Base-by-base conservation (phyloP, 75 land plant genomes). In the Pinus tabuliformis region DNA sequence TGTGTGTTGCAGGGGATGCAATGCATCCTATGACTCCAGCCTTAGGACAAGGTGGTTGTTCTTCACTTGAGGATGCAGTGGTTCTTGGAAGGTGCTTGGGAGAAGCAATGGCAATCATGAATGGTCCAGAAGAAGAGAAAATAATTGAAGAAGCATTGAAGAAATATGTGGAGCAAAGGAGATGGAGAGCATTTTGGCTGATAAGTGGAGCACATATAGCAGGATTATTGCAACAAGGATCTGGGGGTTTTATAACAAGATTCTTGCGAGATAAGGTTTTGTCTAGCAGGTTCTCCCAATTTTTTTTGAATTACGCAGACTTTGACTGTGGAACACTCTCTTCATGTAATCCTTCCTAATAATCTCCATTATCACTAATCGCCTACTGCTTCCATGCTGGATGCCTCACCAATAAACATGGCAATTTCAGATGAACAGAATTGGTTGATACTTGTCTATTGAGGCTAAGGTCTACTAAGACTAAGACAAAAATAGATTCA, bases 1-100 rank as follows among this genome's bases (percentile, higher is more conserved):
- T 86, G 5, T 87, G 90, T 61, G 82, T 95, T 16, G 62, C 21
- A 5, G 98, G 98, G 3, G 98, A 86, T 80, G 88, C 87, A 52
- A 57, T 84, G 75, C 88, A 86, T 58, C 85, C 86, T 5, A 87
- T 88, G 79, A 83, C 83, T n/a, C 91, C 92, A n/a, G 85, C 83
- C 60, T 78, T 90, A 11, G 88, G 82, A n/a, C 92, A 88, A 63
- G 92, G 90, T 12, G 92, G 88, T 24, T 85, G 91, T 57, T 62
- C 74, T 36, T 81, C 85, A 17, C 59, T 88, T 70, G 92, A 90
- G 76, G 92, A 90, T 77, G 90, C 89, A 5, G 83, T 90, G 24
- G 73, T 88, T 24, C 81, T 90, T 17, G 88, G 83, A 11, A 75
- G 85, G 56, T 70, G 75, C 81, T 70, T 79, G 61, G 76, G 76